These are phyloP conservation scores for Neonectria coccinea DNA, from an alignment of 2,329 filamentous ascomycete genomes.

Conservation along the genomic window DNA sequence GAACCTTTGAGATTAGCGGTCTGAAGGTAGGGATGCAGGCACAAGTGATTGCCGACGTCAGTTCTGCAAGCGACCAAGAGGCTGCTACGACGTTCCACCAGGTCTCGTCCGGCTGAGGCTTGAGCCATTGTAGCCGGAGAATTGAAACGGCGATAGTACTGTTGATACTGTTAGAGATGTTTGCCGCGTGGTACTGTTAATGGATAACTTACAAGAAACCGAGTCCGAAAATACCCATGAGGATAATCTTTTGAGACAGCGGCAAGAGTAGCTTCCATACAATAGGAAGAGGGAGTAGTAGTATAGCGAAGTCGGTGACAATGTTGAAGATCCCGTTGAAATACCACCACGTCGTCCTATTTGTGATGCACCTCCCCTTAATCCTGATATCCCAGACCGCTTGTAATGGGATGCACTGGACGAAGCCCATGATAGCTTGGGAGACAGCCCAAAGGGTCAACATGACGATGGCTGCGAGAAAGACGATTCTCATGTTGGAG, in stretches of 20 bases:
- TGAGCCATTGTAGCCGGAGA: slow-evolving; percentile 28
- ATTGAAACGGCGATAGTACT: slow-evolving; percentile 31
- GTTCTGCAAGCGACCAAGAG: slow-evolving; percentile 34
- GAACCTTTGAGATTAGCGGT: slow-evolving; percentile 11
- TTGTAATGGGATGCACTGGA: slow-evolving; percentile 26
- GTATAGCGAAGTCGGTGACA: slow-evolving; percentile 29
- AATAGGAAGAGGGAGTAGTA: slow-evolving; percentile 28
- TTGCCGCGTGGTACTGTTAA: accelerated
- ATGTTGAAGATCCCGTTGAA: slow-evolving; percentile 26
- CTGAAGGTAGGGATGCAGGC: slow-evolving; percentile 35
- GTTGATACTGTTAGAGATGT: accelerated
- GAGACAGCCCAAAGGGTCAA: slow-evolving; percentile 22
- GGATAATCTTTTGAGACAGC: slow-evolving; percentile 25
- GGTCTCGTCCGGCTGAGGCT: neutral
- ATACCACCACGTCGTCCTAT: slow-evolving; percentile 11
- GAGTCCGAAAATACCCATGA: slow-evolving; percentile 26
- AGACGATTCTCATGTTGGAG: slow-evolving; percentile 22
- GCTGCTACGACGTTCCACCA: slow-evolving; percentile 30
- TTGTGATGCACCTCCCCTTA: slow-evolving; percentile 9
- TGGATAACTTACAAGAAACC: slow-evolving; percentile 31
- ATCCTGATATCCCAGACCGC: slow-evolving; percentile 24
- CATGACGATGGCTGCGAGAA: slow-evolving; percentile 11
- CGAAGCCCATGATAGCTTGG: slow-evolving; percentile 15
- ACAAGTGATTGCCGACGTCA: slow-evolving; percentile 30
- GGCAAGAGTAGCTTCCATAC: slow-evolving; percentile 32